A percentile compares a stretch with the other conserved stretches of the same genome.
Evolutionary conservation across 2,329 filamentous ascomycete genomes (phyloP).

Genomic region (Zalaria obscura): DNA sequence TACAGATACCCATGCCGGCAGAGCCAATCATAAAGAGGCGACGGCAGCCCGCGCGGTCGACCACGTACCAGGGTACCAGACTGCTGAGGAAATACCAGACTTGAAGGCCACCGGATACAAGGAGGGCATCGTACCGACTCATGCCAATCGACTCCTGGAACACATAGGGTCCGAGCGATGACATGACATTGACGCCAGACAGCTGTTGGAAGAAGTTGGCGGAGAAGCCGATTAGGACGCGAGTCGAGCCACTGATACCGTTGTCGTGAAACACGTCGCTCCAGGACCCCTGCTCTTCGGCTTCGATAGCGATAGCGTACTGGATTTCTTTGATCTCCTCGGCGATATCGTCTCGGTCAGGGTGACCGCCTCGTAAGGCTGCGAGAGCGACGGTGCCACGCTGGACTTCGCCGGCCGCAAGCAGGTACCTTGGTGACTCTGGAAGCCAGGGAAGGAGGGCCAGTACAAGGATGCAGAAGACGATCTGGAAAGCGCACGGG

Average conservation of each 20-base stretch:
- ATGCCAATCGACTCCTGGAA: conserved; percentile 2
- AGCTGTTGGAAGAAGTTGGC: conserved; percentile 33
- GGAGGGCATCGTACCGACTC: conserved; percentile 2
- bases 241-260: conserved; percentile 18
- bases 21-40: conserved; percentile 14
- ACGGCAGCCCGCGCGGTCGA: conserved; percentile 16
- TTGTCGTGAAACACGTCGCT: conserved; percentile 20
- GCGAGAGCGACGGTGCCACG: conserved; percentile 8
- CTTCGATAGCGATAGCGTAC: conserved; percentile 10
- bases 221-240: conserved; percentile 23
- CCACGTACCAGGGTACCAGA: conserved; percentile 12
- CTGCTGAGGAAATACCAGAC: conserved; percentile 15
- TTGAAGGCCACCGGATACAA: conserved; percentile 13
- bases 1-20: conserved; percentile 13
- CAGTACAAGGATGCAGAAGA: conserved; percentile 37
- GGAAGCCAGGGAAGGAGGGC: conserved; percentile 31
- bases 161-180: conserved; percentile 2
- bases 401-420: conserved; percentile 6
- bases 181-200: conserved; percentile 27
- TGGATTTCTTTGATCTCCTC: conserved; percentile 8
- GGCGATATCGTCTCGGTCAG: conserved; percentile 2
- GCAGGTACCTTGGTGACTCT: conserved; percentile 35
- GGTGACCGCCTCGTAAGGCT: conserved; percentile 3
- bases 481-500: conserved; percentile 38
- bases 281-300: conserved; percentile 23